phyloP scores from a whole-genome alignment of 345 rosid genomes.

The Erysimum cheiranthoides region DNA sequence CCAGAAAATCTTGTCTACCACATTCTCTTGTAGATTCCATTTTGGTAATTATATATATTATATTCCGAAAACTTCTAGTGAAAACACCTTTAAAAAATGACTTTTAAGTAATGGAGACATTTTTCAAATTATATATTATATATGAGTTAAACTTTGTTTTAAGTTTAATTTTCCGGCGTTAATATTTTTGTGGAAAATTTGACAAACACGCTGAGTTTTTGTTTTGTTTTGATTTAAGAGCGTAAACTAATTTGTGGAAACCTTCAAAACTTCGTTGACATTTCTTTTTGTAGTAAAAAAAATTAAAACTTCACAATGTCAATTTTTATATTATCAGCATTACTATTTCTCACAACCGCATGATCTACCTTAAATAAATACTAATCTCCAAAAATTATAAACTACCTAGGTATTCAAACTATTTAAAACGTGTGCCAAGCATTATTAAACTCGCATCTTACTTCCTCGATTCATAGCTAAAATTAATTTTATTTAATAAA shows the following conservation, averaged over 20 bases:
- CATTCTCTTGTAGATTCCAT: background rate
- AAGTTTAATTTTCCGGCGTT: background rate
- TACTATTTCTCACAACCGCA: background rate
- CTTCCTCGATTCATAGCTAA: background rate
- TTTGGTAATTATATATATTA: background rate
- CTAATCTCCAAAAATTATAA: background rate
- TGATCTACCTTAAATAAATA: background rate
- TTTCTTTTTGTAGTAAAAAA: background rate
- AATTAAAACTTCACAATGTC: background rate
- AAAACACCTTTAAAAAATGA: background rate
- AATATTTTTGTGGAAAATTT: background rate
- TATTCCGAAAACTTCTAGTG: too few species aligned
- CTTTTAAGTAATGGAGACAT: background rate
- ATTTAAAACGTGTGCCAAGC: background rate
- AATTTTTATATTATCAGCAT: background rate
- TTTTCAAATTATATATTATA: background rate
- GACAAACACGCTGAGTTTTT: background rate
- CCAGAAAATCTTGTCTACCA: conserved; percentile 21
- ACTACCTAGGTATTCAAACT: background rate
- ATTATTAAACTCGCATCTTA: background rate
- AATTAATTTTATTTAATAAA: background rate
- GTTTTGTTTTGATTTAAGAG: too few species aligned
- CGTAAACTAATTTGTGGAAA: too few species aligned
- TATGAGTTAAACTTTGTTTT: background rate
- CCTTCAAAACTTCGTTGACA: too few species aligned